Evolutionary conservation across 1,139 yeast genomes (phyloP).

Genomic region (Eremothecium gossypii): DNA sequence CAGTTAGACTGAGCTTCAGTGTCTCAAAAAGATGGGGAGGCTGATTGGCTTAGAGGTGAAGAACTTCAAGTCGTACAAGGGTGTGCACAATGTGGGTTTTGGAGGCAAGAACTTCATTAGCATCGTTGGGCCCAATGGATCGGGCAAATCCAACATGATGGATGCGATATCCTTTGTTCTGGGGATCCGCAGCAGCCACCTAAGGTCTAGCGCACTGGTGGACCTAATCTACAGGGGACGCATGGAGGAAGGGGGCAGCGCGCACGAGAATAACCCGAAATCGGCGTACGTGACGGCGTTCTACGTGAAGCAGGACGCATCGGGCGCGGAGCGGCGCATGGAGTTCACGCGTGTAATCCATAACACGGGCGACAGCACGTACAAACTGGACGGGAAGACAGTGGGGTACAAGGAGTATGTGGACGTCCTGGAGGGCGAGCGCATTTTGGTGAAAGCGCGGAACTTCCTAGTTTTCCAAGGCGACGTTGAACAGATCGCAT

Average conservation of each 20-base stretch:
- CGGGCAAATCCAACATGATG: conserved; percentile 97
- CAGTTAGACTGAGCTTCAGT: neutral
- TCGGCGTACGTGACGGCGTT: conserved; percentile 76
- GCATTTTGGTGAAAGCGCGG: conserved; percentile 79
- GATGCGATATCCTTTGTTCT: conserved; percentile 94
- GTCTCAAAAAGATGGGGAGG: conserved; percentile 50
- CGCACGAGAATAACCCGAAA: conserved; percentile 33
- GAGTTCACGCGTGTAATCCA: conserved; percentile 40
- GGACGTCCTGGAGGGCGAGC: conserved; percentile 61
- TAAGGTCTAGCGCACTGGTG: conserved; percentile 63
- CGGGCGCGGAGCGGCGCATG: conserved; percentile 26
- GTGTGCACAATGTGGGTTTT: conserved; percentile 66
- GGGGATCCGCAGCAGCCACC: conserved; percentile 69
- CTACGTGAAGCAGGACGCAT: conserved; percentile 44
- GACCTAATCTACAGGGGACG: conserved; percentile 80
- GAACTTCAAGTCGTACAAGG: conserved; percentile 88
- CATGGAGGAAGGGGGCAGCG: conserved; percentile 19
- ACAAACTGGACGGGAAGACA: conserved; percentile 51
- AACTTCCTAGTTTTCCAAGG: conserved; percentile 95
- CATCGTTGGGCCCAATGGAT: conserved; percentile 95
- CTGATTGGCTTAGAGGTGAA: conserved; percentile 62
- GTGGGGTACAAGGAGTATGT: conserved; percentile 63
- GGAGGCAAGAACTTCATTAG: conserved; percentile 80
- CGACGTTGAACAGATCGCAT: conserved; percentile 88
- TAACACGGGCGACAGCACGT: conserved; percentile 54